Evolutionary conservation across 768 basidiomycete genomes (phyloP), one percentile per base, ranked within the genome.

Genomic region (Thelephora ganbajun): DNA sequence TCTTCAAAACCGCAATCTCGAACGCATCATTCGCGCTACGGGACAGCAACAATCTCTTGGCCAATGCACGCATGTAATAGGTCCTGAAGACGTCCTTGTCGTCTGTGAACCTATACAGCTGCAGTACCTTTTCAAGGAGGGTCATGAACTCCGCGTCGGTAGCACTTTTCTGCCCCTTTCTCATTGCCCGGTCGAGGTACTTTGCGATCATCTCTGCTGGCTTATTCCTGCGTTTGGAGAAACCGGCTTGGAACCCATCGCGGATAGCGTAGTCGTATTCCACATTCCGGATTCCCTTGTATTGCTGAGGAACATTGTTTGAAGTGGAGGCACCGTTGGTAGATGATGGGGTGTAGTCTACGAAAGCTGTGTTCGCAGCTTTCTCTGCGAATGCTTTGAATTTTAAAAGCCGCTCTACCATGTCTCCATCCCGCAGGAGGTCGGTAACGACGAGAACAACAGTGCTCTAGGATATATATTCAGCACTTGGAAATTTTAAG

Each of bases 131-230:
- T 48, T 87, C 78, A 49, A 96, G 65, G 47, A 75, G 59, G 2
- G 63, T 61, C 44, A 79, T 73, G 61, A 86, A 91, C 30, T 72
- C 74, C 12, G 59, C 64, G 49, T 90, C 83, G 26, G 71, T 73
- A 46, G 71, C 66, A 9, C 73, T 70, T 33, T 80, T 79, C 61
- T 94, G 90, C 0, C 94, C 93, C 49, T 76, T 78, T 41, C 92
- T 76, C 83, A 98, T 84, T 18, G 82, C 76, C 43, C 71, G 73
- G 63, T 98, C 93, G 43, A 98, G 69, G 60, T 90, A 77, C 59
- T 86, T 90, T 13, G 96, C 96, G 47, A 93, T 83, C 77, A 91
- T 80, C 63, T 94, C 91, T 0, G 92, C 90, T 6, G 90, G 89
- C 57, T 87, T 91, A 57, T 78, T 81, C 23, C 79, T 73, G 37